Conservation (phyloP, 768 basidiomycete genomes). For the Termitomyces sp. region DNA sequence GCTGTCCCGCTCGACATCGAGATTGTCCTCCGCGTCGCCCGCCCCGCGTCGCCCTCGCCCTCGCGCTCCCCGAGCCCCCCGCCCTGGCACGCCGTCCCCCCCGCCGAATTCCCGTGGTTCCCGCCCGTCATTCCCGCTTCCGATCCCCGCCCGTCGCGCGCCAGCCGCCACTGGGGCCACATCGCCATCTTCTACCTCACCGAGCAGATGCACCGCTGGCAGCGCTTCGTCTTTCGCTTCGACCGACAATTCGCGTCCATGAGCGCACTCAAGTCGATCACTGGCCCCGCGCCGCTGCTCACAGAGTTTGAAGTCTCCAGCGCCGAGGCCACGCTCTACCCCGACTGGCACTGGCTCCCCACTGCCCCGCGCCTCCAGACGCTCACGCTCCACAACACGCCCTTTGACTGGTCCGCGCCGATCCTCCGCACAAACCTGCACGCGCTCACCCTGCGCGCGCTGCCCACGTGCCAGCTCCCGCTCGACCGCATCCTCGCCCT, state of each 20-base stretch:
- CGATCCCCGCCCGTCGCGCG: constrained; percentile 30
- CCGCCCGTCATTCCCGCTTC: too few relatives aligned
- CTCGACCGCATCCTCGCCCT: constrained; percentile 69
- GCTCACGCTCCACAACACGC: constrained; percentile 64
- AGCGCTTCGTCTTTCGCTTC: constrained; percentile 75
- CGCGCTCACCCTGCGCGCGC: constrained; percentile 57
- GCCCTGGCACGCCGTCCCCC: constrained; percentile 27
- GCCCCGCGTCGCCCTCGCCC: constrained; percentile 18
- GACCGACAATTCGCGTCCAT: constrained; percentile 74
- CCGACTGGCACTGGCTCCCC: constrained; percentile 76
- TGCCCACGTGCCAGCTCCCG: constrained; percentile 57
- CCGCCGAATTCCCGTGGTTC: too few relatives aligned
- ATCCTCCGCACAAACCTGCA: constrained; percentile 57
- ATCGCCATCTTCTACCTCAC: constrained; percentile 76
- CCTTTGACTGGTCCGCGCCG: constrained; percentile 75
- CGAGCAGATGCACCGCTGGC: constrained; percentile 79
- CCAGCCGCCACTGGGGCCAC: constrained; percentile 72
- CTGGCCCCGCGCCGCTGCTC: constrained; percentile 71
- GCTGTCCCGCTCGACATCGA: constrained; percentile 74
- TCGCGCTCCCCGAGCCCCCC: constrained; percentile 23
- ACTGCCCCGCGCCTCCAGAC: constrained; percentile 51
- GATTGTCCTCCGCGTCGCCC: constrained; percentile 60
- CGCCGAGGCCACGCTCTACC: constrained; percentile 53
- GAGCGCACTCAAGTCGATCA: constrained; percentile 66
- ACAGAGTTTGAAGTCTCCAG: constrained; percentile 76